Evolutionary conservation across 2,329 filamentous ascomycete genomes (phyloP), one percentile per base, ranked within the genome.

Genomic region (Talaromyces atroroseus): DNA sequence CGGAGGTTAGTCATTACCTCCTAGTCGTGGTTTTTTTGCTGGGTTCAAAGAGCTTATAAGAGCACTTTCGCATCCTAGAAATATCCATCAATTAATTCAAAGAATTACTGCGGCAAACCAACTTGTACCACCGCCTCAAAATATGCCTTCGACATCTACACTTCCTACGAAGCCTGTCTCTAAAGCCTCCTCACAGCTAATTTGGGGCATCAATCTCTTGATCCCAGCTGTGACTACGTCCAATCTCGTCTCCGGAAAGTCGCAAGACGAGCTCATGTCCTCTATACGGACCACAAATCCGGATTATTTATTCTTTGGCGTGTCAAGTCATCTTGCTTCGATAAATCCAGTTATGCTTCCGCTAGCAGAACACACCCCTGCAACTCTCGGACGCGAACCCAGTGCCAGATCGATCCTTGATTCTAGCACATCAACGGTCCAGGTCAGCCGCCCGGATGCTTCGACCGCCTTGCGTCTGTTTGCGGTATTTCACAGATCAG

Each of bases 191-290:
- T 45, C 42, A 23, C 42, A 45, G 20, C 18, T 23, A 50, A 49
- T n/a, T 38, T 50, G 48, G 48, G 48, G 48, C 8, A 50, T 50
- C 48, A 50, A 50, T 50, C 48, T 50, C 29, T 50, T 50, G 48
- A 38, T 50, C 48, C 48, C 48, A 50, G 29, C 29, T 50, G 10
- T 23, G 18, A 23, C n/a, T 16, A 50, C 48, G 5, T 16, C 48
- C 29, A 50, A 23, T n/a, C n/a, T n/a, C n/a, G n/a, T n/a, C n/a
- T n/a, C n/a, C n/a, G n/a, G n/a, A n/a, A n/a, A n/a, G n/a, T n/a
- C n/a, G n/a, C n/a, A n/a, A n/a, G n/a, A n/a, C n/a, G n/a, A n/a
- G n/a, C n/a, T n/a, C n/a, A n/a, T n/a, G 12, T 50, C 48, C n/a
- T 50, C 48, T 50, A 50, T 50, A 50, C 29, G n/a, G 29, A 38